phyloP scores from a whole-genome alignment of 805 yeast genomes.

The Candida fluviatilis region DNA sequence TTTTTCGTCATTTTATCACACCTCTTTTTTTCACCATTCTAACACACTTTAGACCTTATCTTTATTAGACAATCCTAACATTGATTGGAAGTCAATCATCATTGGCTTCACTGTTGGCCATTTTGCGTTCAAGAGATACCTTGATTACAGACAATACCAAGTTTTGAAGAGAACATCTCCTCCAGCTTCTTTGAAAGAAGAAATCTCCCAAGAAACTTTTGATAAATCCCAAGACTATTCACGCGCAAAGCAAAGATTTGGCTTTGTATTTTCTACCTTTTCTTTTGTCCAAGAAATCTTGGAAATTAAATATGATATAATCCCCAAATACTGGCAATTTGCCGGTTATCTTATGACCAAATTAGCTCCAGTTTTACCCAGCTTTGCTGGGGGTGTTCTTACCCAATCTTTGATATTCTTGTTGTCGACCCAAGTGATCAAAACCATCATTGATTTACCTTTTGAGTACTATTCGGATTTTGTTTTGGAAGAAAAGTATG shows the following conservation, averaged over 20 bases:
- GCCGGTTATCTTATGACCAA: conserved; percentile 60
- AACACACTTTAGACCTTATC: conserved; percentile 39
- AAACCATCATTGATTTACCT: conserved; percentile 61
- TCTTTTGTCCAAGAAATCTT: conserved; percentile 53
- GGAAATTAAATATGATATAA: conserved; percentile 54
- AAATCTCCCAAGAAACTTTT: conserved; percentile 70
- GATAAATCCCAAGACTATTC: conserved; percentile 75
- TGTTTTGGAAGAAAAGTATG: conserved; percentile 87
- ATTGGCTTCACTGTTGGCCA: conserved; percentile 73
- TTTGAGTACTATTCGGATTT: conserved; percentile 71
- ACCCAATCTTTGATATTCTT: conserved; percentile 67
- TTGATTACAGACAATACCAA: conserved; percentile 73
- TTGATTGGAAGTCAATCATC: conserved; percentile 78
- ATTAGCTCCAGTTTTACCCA: conserved; percentile 40
- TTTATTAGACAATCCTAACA: conserved; percentile 58
- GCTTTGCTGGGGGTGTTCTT: conserved; percentile 50
- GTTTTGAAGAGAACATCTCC: conserved; percentile 52
- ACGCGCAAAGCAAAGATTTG: conserved; percentile 70
- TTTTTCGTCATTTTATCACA: background rate
- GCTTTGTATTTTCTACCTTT: conserved; percentile 50
- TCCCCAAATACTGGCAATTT: conserved; percentile 34
- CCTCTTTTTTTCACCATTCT: too few relatives aligned
- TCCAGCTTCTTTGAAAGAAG: conserved; percentile 66
- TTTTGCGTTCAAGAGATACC: conserved; percentile 67
- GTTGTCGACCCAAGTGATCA: conserved; percentile 47